Evolutionary conservation across 371 early-diverging fungal species (phyloP).

Genomic region (Saksenaea vasiformis): DNA sequence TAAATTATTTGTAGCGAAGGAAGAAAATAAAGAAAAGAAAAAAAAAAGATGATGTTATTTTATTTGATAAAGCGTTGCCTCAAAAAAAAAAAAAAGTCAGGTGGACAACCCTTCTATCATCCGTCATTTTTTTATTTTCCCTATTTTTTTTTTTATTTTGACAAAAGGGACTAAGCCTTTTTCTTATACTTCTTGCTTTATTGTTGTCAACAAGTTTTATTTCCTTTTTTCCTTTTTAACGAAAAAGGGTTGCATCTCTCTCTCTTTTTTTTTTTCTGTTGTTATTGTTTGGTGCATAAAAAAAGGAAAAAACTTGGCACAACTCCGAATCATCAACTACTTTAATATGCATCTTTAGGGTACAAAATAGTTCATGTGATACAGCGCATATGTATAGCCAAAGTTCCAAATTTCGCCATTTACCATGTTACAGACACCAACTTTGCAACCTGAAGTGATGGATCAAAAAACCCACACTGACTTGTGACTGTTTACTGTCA

Average conservation of each 20-base stretch:
- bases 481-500: background rate
- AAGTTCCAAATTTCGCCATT: background rate
- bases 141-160: background rate
- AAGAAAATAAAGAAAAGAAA: background rate
- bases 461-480: too few species aligned
- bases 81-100: slow-evolving; percentile 1
- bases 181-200: background rate
- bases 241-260: background rate
- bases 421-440: background rate
- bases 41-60: background rate
- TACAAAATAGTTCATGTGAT: background rate
- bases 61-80: slow-evolving; percentile 4
- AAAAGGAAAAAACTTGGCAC: slow-evolving; percentile 1
- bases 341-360: background rate
- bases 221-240: background rate
- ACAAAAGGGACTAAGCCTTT: too few species aligned
- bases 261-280: too few species aligned
- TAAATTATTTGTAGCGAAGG: too few species aligned
- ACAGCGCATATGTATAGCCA: background rate
- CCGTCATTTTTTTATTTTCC: background rate
- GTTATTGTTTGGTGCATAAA: slow-evolving; percentile 2
- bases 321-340: background rate
- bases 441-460: too few species aligned
- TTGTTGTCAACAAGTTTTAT: background rate
- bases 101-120: background rate